These are phyloP conservation scores for Zygoascus biomembranicola DNA, from an alignment of 805 yeast species.

Conservation along the genomic window DNA sequence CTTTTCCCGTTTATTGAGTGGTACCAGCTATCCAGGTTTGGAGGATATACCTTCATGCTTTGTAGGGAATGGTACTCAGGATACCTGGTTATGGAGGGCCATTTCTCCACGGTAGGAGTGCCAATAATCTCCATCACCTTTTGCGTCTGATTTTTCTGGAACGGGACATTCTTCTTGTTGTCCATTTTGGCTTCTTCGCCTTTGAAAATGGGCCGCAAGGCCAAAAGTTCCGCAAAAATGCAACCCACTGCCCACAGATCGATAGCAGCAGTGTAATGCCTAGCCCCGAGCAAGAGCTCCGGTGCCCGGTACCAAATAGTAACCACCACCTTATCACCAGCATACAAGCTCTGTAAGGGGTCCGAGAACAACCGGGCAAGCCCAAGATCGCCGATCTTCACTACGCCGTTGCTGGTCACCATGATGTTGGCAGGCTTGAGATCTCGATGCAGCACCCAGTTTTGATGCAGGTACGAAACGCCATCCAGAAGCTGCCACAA, in stretches of 20 bases:
- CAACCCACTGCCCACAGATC: slow-evolving; percentile 97
- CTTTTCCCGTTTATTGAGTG: slow-evolving; percentile 71
- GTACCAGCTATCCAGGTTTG: slow-evolving; percentile 77
- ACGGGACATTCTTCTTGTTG: slow-evolving; percentile 85
- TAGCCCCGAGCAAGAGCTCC: slow-evolving; percentile 78
- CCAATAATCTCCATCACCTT: slow-evolving; percentile 92
- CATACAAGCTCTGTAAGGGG: slow-evolving; percentile 75
- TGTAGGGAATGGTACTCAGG: slow-evolving; percentile 74
- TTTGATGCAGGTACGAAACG: slow-evolving; percentile 82
- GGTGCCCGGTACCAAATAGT: slow-evolving; percentile 98
- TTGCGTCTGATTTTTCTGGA: slow-evolving; percentile 85
- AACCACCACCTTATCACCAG: slow-evolving; percentile 93
- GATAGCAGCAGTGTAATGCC: slow-evolving; percentile 88
- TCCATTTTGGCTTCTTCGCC: slow-evolving; percentile 98
- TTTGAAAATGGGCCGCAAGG: slow-evolving; percentile 86
- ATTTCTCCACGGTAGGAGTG: slow-evolving; percentile 64
- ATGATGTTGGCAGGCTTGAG: slow-evolving; percentile 96
- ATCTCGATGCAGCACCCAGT: slow-evolving; percentile 95
- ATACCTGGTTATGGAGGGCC: slow-evolving; percentile 73
- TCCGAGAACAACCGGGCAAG: slow-evolving; percentile 81
- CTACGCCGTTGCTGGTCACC: slow-evolving; percentile 85
- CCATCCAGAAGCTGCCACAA: slow-evolving; percentile 92
- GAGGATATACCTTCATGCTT: slow-evolving; percentile 48
- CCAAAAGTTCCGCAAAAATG: slow-evolving; percentile 81
- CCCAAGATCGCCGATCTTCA: slow-evolving; percentile 93